Percentiles rank a stretch among this genome's conserved stretches.
Evolutionary conservation across 2,329 filamentous ascomycete species (phyloP).

Genomic region (Akanthomyces dipterigenus): DNA sequence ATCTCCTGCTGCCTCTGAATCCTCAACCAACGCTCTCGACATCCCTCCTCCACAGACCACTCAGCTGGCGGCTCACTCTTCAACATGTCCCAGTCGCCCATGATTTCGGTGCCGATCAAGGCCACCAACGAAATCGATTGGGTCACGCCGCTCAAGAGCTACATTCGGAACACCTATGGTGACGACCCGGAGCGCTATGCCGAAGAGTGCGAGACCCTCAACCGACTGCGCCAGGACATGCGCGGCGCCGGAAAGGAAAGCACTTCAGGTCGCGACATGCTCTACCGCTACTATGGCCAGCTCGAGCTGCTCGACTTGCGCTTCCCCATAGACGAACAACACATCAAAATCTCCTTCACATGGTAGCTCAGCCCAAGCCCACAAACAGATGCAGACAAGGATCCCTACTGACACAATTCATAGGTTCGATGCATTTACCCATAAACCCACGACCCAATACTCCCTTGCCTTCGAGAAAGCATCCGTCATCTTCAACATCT

Average conservation of each 20-base stretch:
- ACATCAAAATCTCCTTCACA: conserved; percentile 98
- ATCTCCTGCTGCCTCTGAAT: background rate
- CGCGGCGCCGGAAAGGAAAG: conserved; percentile 95
- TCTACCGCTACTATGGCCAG: conserved; percentile 97
- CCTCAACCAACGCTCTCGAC: background rate
- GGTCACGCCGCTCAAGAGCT: conserved; percentile 83
- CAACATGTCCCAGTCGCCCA: conserved; percentile 76
- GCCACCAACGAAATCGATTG: conserved; percentile 97
- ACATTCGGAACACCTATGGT: conserved; percentile 89
- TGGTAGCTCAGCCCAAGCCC: conserved; percentile 53
- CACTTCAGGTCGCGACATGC: conserved; percentile 81
- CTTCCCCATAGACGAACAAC: conserved; percentile 96
- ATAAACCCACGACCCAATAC: conserved; percentile 94
- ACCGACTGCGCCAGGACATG: conserved; percentile 96
- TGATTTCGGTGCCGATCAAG: conserved; percentile 92
- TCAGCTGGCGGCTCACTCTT: background rate
- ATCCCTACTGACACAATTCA: background rate
- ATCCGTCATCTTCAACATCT: conserved; percentile 99
- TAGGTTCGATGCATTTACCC: conserved; percentile 99
- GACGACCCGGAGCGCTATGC: conserved; percentile 94
- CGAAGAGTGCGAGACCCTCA: conserved; percentile 91
- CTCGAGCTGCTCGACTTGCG: conserved; percentile 88
- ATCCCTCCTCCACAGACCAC: background rate
- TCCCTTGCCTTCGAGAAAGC: conserved; percentile 97
- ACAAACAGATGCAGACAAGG: no score